Conservation (phyloP, 139 green algal species). For the Chlamydomonas asymmetrica region DNA sequence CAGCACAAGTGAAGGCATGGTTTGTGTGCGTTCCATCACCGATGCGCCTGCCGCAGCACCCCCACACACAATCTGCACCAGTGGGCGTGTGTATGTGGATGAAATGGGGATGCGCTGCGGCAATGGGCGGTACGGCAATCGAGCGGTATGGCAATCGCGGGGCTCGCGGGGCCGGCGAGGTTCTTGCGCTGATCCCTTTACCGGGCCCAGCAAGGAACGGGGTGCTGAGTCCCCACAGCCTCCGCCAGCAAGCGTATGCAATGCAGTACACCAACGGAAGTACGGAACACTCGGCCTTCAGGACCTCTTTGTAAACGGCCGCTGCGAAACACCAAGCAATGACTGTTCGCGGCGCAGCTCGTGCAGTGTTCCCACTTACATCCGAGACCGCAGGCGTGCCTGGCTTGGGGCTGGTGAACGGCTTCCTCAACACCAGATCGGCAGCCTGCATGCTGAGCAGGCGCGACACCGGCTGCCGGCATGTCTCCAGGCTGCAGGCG, state of each 20-base stretch:
- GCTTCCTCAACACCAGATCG: conserved; percentile 51
- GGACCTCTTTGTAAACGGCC: no score
- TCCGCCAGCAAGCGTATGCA: neutral
- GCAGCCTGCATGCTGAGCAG: conserved; percentile 59
- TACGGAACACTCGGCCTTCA: no score
- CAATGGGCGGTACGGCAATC: neutral
- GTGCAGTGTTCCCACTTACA: neutral
- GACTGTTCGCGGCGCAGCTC: neutral
- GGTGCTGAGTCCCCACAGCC: neutral
- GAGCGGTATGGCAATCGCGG: neutral
- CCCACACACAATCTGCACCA: neutral
- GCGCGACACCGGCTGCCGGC: conserved; percentile 61
- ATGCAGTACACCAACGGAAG: no score
- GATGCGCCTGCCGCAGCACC: no score
- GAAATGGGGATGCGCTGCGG: neutral
- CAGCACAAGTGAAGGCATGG: neutral
- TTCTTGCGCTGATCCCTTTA: no score
- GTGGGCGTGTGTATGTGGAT: neutral
- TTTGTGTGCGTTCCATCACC: neutral
- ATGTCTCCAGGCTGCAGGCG: conserved; percentile 53
- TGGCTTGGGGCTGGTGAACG: conserved; percentile 54
- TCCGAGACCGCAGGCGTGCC: neutral
- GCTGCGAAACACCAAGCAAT: neutral
- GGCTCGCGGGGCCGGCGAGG: no score
- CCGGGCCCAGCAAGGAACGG: neutral